Conservation (phyloP, 805 yeast genomes). For the Candida namnaoensis region DNA sequence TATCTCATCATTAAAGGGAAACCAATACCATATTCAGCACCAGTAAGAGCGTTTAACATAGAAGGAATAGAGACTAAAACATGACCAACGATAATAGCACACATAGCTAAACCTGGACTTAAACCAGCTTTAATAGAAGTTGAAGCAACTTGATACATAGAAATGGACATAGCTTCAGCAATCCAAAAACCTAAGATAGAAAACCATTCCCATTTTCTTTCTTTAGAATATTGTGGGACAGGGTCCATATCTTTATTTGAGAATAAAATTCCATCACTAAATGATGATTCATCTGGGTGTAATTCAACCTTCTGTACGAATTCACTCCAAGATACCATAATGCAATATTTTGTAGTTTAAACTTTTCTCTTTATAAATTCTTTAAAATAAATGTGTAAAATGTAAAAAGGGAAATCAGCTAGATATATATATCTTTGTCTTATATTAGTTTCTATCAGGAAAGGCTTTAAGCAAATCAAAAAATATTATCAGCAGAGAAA, state of each 20-base stretch:
- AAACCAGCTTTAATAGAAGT: slow-evolving; percentile 59
- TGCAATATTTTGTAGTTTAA: background rate
- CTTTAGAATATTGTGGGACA: slow-evolving; percentile 46
- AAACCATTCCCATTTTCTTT: slow-evolving; percentile 66
- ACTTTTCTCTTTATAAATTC: too few species aligned
- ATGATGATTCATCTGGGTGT: slow-evolving; percentile 10
- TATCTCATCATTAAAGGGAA: slow-evolving; percentile 25
- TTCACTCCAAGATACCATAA: background rate
- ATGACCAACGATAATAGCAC: slow-evolving; percentile 18
- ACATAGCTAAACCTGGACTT: slow-evolving; percentile 44
- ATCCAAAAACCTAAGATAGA: slow-evolving; percentile 59
- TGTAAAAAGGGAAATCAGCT: too few species aligned
- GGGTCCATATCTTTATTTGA: slow-evolving; percentile 62
- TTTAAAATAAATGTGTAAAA: too few species aligned
- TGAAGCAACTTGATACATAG: slow-evolving; percentile 75
- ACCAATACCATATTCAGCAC: slow-evolving; percentile 26
- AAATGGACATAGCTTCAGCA: slow-evolving; percentile 71
- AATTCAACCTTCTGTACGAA: slow-evolving; percentile 7
- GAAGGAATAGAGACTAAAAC: slow-evolving; percentile 15
- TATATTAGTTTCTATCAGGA: too few species aligned
- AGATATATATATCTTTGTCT: too few species aligned
- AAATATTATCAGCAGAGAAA: too few species aligned
- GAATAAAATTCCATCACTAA: slow-evolving; percentile 25
- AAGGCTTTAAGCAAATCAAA: too few species aligned
- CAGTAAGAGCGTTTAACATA: slow-evolving; percentile 20